These are phyloP conservation scores for Tagetes erecta DNA, from an alignment of 129 eudicot species.

Conservation along the genomic window DNA sequence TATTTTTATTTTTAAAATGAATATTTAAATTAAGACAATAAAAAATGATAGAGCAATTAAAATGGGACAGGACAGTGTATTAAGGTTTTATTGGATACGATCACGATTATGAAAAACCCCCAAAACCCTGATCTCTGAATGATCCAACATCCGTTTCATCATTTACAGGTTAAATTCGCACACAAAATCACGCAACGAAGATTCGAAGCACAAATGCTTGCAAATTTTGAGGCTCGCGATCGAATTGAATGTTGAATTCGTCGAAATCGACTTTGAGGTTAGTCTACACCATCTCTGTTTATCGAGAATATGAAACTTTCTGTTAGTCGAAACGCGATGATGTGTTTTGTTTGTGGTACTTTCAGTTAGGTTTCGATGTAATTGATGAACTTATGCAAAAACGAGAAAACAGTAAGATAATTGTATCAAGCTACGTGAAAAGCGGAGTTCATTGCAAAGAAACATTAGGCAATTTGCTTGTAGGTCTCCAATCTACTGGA, in stretches of 20 bases:
- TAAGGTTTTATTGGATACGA: background rate
- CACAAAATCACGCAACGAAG: slow-evolving; percentile 26
- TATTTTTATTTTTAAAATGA: too few relatives aligned
- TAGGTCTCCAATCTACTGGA: slow-evolving; percentile 52
- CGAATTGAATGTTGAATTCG: slow-evolving; percentile 62
- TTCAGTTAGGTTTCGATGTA: slow-evolving; percentile 53
- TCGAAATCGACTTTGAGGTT: slow-evolving; percentile 69
- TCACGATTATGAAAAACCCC: too few relatives aligned
- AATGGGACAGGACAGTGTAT: too few relatives aligned
- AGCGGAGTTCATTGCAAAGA: slow-evolving; percentile 51
- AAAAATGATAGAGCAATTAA: too few relatives aligned
- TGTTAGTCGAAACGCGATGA: background rate
- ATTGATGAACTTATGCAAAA: slow-evolving; percentile 49
- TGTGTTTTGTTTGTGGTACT: slow-evolving; percentile 13
- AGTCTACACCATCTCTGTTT: slow-evolving; percentile 12
- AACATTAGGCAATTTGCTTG: slow-evolving; percentile 50
- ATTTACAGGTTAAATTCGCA: slow-evolving; percentile 34
- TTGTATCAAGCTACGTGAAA: slow-evolving; percentile 59
- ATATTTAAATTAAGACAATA: too few relatives aligned
- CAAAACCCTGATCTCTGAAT: background rate
- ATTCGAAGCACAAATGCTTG: slow-evolving; percentile 38
- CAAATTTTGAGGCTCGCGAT: slow-evolving; percentile 62
- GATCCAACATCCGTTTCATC: slow-evolving; percentile 23
- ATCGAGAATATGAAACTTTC: background rate
- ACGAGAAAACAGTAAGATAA: slow-evolving; percentile 58